A percentile compares a stretch with the other conserved stretches of the same genome.
phyloP scores from a whole-genome alignment of 73 alveolate genomes.

The Stentor roeselii region DNA sequence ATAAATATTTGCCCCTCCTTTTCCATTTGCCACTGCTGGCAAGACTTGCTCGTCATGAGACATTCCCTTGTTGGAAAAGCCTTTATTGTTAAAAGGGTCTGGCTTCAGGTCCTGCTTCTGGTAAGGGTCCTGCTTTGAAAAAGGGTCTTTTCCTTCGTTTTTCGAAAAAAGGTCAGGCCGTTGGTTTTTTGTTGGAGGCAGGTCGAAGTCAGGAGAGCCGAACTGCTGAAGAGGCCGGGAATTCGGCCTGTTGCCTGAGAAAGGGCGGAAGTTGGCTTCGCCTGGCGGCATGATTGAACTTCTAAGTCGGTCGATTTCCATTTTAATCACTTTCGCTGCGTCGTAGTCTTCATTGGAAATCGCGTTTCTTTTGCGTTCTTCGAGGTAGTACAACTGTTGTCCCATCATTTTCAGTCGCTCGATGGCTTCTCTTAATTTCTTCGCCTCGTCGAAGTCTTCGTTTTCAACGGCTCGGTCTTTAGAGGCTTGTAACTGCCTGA shows the following conservation, averaged over 20 bases:
- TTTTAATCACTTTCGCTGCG: slow-evolving; percentile 85
- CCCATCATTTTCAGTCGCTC: slow-evolving; percentile 79
- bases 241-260: slow-evolving; percentile 17
- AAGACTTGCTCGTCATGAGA: slow-evolving; percentile 79
- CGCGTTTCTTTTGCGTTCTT: slow-evolving; percentile 91
- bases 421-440: slow-evolving; percentile 78
- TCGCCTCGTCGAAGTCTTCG: slow-evolving; percentile 97
- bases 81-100: neutral
- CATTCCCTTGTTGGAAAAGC: neutral
- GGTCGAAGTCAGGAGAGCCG: slow-evolving; percentile 12
- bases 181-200: slow-evolving; percentile 15
- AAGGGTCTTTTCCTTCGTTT: neutral
- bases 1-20: slow-evolving; percentile 16
- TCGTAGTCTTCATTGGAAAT: slow-evolving; percentile 91
- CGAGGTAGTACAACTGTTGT: slow-evolving; percentile 57
- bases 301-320: slow-evolving; percentile 87
- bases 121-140: slow-evolving; percentile 27
- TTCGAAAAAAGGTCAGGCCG: neutral
- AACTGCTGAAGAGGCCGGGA: no score
- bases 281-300: slow-evolving; percentile 65
- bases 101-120: slow-evolving; percentile 28
- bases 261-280: slow-evolving; percentile 27
- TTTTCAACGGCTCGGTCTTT: slow-evolving; percentile 91
- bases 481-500: slow-evolving; percentile 77
- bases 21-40: slow-evolving; percentile 65